These are phyloP conservation scores for Pseudogymnoascus sp. DNA, from an alignment of 2,329 filamentous ascomycete species.

Conservation along the genomic window DNA sequence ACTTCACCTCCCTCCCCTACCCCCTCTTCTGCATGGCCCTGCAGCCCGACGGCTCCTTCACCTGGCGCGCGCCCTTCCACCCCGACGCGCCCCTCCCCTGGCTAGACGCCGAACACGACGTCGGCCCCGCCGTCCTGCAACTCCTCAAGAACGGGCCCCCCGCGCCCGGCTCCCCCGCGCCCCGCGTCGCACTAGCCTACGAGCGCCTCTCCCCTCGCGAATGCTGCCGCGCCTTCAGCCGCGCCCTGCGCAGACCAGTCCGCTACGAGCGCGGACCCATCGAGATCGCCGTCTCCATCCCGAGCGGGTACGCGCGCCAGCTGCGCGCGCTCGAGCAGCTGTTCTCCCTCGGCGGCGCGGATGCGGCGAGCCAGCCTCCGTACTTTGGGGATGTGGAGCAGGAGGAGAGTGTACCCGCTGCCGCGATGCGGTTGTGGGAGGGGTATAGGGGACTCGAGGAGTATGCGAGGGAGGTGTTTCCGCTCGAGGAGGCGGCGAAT, in stretches of 20 bases:
- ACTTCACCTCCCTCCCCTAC: conserved; percentile 88
- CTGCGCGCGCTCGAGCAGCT: conserved; percentile 61
- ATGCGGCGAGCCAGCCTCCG: conserved; percentile 48
- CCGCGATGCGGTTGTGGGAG: conserved; percentile 80
- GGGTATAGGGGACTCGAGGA: conserved; percentile 86
- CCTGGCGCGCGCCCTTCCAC: conserved; percentile 91
- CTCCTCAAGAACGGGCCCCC: conserved; percentile 87
- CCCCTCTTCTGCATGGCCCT: conserved; percentile 94
- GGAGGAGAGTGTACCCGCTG: conserved; percentile 58
- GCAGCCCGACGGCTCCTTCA: conserved; percentile 73
- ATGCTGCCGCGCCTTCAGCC: conserved; percentile 71
- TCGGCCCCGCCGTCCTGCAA: conserved; percentile 84
- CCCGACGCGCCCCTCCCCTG: conserved; percentile 83
- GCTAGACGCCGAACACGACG: conserved; percentile 93
- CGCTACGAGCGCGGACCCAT: conserved; percentile 69
- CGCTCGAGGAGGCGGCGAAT: conserved; percentile 88
- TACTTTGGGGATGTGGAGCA: conserved; percentile 53
- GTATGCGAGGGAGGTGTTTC: conserved; percentile 90
- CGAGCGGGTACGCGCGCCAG: conserved; percentile 80
- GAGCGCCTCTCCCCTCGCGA: conserved; percentile 78
- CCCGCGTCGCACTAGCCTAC: conserved; percentile 78
- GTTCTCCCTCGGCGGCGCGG: conserved; percentile 37
- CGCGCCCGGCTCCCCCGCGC: conserved; percentile 48
- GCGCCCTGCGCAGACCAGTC: conserved; percentile 69
- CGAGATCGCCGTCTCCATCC: conserved; percentile 77